phyloP scores from a whole-genome alignment of 495 filamentous ascomycete species.

The Penicillium herquei region DNA sequence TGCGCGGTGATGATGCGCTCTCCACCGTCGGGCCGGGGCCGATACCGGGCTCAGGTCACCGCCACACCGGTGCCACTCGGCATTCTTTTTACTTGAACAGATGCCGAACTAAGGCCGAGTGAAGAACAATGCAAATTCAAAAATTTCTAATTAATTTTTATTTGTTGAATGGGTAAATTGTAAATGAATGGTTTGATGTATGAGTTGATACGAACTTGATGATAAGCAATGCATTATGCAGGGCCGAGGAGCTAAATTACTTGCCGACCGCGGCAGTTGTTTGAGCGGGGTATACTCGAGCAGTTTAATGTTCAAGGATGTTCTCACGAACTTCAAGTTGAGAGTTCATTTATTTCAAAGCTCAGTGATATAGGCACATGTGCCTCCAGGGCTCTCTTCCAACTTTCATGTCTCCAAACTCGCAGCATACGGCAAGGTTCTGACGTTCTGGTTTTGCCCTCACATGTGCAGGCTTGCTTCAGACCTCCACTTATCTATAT shows the following conservation, averaged over 20 bases:
- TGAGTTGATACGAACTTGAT: not conserved
- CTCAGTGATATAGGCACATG: too few relatives aligned
- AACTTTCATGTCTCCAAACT: too few relatives aligned
- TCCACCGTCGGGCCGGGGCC: constrained; percentile 11
- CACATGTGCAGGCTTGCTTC: too few relatives aligned
- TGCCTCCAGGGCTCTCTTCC: too few relatives aligned
- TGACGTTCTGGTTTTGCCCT: too few relatives aligned
- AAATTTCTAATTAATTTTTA: not conserved
- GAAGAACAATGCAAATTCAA: not conserved
- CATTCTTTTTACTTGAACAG: not conserved
- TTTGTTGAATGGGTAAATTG: not conserved
- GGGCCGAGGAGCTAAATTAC: not conserved
- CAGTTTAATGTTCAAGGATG: not conserved
- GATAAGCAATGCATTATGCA: not conserved
- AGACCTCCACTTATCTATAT: too few relatives aligned
- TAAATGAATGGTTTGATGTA: too few relatives aligned
- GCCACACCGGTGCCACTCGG: constrained; percentile 9
- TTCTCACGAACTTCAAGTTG: not conserved
- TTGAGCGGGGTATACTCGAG: not conserved
- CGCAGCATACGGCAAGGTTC: too few relatives aligned
- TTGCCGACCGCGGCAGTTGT: not conserved
- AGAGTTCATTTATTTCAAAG: not conserved
- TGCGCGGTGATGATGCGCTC: constrained; percentile 14
- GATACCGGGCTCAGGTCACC: constrained; percentile 26
- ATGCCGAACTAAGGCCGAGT: not conserved